phyloP scores from a whole-genome alignment of 176 grass and related monocot species.

The Aechmea fasciata region DNA sequence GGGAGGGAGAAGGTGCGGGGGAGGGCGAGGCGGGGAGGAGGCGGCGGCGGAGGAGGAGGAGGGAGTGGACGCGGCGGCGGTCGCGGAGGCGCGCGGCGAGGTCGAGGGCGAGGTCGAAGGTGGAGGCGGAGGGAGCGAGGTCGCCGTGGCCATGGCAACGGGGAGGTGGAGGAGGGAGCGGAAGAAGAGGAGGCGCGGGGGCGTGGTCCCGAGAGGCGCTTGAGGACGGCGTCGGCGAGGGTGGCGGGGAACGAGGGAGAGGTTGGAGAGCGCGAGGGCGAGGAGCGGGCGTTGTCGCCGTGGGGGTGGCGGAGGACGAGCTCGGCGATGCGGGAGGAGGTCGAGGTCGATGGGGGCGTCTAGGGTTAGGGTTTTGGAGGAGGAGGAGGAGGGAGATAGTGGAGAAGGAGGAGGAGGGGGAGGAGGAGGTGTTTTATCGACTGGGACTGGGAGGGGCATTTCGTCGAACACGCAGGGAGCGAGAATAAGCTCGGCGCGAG shows the following conservation, averaged over 20 bases:
- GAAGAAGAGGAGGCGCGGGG: constrained; percentile 80
- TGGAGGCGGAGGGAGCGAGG: constrained; percentile 36
- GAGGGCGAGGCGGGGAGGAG: constrained; percentile 47
- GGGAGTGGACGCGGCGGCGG: constrained; percentile 32
- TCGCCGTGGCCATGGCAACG: constrained; percentile 13
- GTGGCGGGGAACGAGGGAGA: constrained; percentile 15
- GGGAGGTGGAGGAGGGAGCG: constrained; percentile 33
- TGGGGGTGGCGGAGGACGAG: constrained; percentile 37
- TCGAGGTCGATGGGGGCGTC: constrained; percentile 38
- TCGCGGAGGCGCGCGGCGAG: constrained; percentile 56
- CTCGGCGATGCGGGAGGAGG: constrained; percentile 29
- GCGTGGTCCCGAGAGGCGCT: constrained; percentile 68
- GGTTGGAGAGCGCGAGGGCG: constrained; percentile 13
- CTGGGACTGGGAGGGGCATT: no score
- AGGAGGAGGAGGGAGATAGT: neutral
- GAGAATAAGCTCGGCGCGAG: no score
- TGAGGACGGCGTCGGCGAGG: constrained; percentile 53
- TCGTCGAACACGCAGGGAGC: no score
- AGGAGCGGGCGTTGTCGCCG: constrained; percentile 27
- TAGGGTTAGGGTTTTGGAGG: constrained; percentile 16
- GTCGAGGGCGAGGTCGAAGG: constrained; percentile 70
- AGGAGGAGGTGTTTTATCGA: neutral
- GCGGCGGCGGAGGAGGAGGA: constrained; percentile 52
- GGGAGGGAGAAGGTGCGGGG: constrained; percentile 68
- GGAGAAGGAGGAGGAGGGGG: no score